Base-by-base conservation (phyloP, 306 rosid genomes). In the Quercus berberidifolia region DNA sequence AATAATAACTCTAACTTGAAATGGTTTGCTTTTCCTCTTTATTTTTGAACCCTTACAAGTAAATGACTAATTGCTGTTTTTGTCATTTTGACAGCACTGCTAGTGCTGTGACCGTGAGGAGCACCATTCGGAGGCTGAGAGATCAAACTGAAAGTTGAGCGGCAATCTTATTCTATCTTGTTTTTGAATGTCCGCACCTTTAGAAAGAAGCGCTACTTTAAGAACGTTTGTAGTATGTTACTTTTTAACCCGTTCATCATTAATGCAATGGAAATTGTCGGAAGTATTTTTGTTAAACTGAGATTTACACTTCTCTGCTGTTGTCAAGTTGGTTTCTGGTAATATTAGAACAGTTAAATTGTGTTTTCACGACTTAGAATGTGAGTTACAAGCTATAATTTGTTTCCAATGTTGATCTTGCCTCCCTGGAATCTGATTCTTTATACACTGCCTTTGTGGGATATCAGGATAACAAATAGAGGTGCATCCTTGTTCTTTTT, bases 91-190 rank as follows among this genome's bases (percentile, higher is more conserved):
- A 71, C 91, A 94, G 98, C 76, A 94, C 98, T 13, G 96, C 98
- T 0, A 86, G 90, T 83, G 98, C 96, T 2, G 97, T 92, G 79
- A 94, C 98, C 11, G 97, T 94, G 1, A 74, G 97, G 78, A 92
- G 97, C 86, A 92, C 97, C 70, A 89, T 91, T 65, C 73, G 96
- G 57, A 89, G 97, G 88, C 81, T 91, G 85, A 88, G 92, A 85
- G 97, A 92, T 80, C 96, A 91, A 81, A 91, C 97, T 18, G 97
- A 92, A 89, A 55, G 93, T 85, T 92, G 74, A 85, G 79, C 74
- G 51, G 20, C 64, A 23, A 69, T 56, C 54, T 69, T 63, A 19
- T 19, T 73, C 33, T 54, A 49, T 33, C 15, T 11, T 1, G 8
- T 58, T 26, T 26, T 57, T 9, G 18, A 65, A 67, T 67, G n/a